Evolutionary conservation across 768 basidiomycete species (phyloP), one percentile per base, ranked within the genome.

Genomic region (Tylopilus vinaceipallidus): DNA sequence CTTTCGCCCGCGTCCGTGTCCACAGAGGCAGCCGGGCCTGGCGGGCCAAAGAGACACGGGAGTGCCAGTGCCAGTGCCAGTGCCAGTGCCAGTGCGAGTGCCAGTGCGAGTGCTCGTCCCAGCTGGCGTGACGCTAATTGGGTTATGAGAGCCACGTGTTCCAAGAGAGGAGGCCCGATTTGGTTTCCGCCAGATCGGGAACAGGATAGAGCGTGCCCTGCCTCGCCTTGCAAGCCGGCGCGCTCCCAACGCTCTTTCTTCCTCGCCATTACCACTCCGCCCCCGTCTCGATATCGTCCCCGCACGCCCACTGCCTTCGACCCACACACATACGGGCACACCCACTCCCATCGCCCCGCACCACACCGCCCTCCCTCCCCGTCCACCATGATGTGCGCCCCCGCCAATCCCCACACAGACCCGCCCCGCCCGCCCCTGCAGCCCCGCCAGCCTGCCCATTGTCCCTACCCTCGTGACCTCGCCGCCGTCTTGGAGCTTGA

Each of bases 181-280:
- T 48, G 57, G 62, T 1, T 16, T 5, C 36, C 49, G 48, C 57
- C 53, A 52, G 58, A 65, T 64, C 64, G 64, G 64, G 64, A 59
- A 62, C 52, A 48, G 56, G 61, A 58, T 50, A 55, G 58, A 47
- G 62, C 59, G 53, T 67, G 64, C 65, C 64, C 64, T 65, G 64
- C 64, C 64, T 67, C 65, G 57, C 64, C 64, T 59, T 48, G 39
- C 57, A 61, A 56, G 50, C 62, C 63, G 63, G 62, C 56, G 64
- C 64, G 59, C 57, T 61, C 51, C 44, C 53, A 41, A 63, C 62
- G 40, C 51, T 53, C 55, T 47, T 26, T 47, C 45, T 51, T 26
- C 52, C n/a, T n/a, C n/a, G n/a, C n/a, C n/a, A 6, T 3, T 17
- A 22, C 7, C n/a, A 3, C 23, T 6, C 43, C 33, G n/a, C 30